These are phyloP conservation scores for Boletus pseudo-olivaceus DNA, from an alignment of 768 basidiomycete genomes.

Conservation along the genomic window DNA sequence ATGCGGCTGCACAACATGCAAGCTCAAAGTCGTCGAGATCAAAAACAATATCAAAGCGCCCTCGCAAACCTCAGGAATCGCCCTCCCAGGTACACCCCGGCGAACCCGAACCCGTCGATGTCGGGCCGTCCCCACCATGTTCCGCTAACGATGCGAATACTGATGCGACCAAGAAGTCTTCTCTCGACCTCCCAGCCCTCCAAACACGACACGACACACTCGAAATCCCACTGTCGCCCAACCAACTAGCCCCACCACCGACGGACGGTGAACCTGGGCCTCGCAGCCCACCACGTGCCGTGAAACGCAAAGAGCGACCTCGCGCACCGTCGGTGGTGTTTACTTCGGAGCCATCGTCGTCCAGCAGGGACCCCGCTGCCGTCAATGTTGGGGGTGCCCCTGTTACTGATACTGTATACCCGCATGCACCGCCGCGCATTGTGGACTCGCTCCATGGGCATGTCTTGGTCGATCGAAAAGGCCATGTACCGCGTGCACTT, in stretches of 20 bases:
- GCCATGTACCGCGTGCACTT: conserved; percentile 10
- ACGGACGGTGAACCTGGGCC: background rate
- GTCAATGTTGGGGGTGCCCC: background rate
- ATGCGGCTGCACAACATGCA: background rate
- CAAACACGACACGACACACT: background rate
- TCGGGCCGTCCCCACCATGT: background rate
- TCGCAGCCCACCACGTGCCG: background rate
- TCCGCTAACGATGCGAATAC: background rate
- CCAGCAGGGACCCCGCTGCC: background rate
- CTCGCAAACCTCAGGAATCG: background rate
- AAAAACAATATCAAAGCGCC: background rate
- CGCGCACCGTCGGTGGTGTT: conserved; percentile 14
- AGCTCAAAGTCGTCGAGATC: background rate
- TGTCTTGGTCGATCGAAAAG: conserved; percentile 19
- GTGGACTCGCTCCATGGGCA: conserved; percentile 16
- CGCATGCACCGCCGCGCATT: conserved; percentile 22
- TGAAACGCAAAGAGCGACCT: conserved; percentile 12
- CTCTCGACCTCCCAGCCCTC: background rate
- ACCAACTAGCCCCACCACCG: background rate
- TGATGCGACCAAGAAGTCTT: background rate
- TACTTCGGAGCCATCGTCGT: conserved; percentile 16
- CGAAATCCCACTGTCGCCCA: background rate
- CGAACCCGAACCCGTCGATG: background rate
- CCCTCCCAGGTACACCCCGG: background rate
- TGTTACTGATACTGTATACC: background rate